phyloP scores from a whole-genome alignment of 305 asterid species.

The Fraxinus floribunda region DNA sequence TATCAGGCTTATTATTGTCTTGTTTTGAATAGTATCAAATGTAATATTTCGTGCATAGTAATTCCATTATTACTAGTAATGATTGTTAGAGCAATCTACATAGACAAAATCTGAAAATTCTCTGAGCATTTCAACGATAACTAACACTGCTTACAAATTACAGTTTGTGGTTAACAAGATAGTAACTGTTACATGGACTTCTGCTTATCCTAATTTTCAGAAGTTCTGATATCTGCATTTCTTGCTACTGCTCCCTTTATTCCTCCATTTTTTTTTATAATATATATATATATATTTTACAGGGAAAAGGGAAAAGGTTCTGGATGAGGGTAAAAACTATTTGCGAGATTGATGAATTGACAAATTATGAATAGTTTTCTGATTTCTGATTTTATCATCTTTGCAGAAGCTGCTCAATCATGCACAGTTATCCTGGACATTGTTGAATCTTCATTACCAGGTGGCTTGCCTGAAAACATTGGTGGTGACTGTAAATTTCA shows the following conservation, averaged over 20 bases:
- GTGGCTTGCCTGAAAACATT: slow-evolving; percentile 83
- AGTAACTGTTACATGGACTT: background rate
- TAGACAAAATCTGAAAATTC: background rate
- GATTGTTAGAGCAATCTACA: slow-evolving; percentile 4
- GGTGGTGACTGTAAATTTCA: slow-evolving; percentile 83
- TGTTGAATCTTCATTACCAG: slow-evolving; percentile 89
- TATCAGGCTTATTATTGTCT: background rate
- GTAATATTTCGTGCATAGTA: background rate
- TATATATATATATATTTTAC: background rate
- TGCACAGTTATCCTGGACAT: slow-evolving; percentile 87
- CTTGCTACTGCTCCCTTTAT: background rate
- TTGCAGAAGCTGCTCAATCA: slow-evolving; percentile 97
- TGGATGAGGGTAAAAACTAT: background rate
- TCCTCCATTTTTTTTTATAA: too few relatives aligned
- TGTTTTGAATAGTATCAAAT: background rate
- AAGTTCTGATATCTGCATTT: slow-evolving; percentile 12
- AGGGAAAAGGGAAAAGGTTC: background rate
- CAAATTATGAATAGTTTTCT: slow-evolving; percentile 28
- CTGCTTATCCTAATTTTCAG: background rate
- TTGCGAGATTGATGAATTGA: background rate
- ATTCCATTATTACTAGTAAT: background rate
- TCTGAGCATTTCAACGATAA: background rate
- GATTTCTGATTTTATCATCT: slow-evolving; percentile 37
- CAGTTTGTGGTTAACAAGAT: background rate
- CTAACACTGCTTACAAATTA: background rate